Conservation (phyloP, 129 eudicot species). For the Artemisia tridentata region DNA sequence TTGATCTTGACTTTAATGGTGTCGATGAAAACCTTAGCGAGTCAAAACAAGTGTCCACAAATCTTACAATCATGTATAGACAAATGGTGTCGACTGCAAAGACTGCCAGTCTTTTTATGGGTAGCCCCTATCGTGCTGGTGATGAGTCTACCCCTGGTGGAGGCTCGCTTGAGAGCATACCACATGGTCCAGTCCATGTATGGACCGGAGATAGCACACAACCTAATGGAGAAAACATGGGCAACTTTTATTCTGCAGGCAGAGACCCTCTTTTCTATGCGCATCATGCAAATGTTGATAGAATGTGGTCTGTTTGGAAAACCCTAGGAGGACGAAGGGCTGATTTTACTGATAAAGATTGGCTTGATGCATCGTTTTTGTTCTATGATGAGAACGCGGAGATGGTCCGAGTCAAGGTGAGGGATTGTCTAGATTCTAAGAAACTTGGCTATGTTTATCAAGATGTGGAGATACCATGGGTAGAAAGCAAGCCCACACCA, state of each 20-base stretch:
- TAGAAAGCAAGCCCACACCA: slow-evolving; percentile 39
- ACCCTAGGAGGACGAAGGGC: slow-evolving; percentile 35
- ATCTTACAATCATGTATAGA: slow-evolving; percentile 57
- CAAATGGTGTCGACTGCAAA: slow-evolving; percentile 47
- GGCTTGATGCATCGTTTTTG: slow-evolving; percentile 42
- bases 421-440: slow-evolving; percentile 43
- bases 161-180: slow-evolving; percentile 44
- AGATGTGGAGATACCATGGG: slow-evolving; percentile 47
- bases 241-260: slow-evolving; percentile 58
- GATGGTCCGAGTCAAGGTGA: slow-evolving; percentile 44
- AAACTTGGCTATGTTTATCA: slow-evolving; percentile 49
- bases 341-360: slow-evolving; percentile 43
- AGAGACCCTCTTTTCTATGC: slow-evolving; percentile 55
- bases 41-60: slow-evolving; percentile 34
- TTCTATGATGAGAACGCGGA: slow-evolving; percentile 56
- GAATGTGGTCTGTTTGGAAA: slow-evolving; percentile 62
- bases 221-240: slow-evolving; percentile 47
- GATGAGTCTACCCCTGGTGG: slow-evolving; percentile 43
- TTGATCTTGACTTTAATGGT: slow-evolving; percentile 48
- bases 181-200: slow-evolving; percentile 50
- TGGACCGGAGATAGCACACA: slow-evolving; percentile 51
- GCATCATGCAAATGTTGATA: slow-evolving; percentile 53
- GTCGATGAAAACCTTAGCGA: slow-evolving; percentile 30
- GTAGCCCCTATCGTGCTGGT: slow-evolving; percentile 49
- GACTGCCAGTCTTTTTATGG: slow-evolving; percentile 44